Base-by-base conservation (phyloP, 495 filamentous ascomycete species). In the Aspergillus baeticus region DNA sequence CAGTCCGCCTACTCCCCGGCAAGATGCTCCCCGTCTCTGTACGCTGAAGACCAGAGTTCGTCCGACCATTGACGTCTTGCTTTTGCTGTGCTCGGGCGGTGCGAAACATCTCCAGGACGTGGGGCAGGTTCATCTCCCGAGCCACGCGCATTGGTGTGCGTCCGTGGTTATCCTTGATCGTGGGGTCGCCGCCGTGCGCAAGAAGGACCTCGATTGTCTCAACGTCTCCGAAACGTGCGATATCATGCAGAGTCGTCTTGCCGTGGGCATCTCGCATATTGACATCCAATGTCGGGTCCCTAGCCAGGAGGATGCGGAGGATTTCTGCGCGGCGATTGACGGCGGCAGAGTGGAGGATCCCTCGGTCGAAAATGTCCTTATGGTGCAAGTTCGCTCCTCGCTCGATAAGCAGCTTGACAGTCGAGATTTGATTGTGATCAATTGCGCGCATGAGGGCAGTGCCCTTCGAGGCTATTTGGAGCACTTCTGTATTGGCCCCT, bases 371-470 rank as follows among this genome's bases (percentile, higher is more conserved):
- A n/a, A n/a, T 26, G 35, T 55, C 53, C 22, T 55, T 48, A 44
- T 55, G 53, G 35, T 55, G 53, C 21, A 55, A 6, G 10, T 55
- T 49, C 14, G 53, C 53, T 7, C 53, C 53, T 0, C 53, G 43
- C 1, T 34, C 13, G 0, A 49, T 21, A 7, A 55, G 53, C 22
- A 55, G 35, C 23, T 48, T 13, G 1, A 55, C 53, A n/a, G 34
- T 38, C 15, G 53, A 29, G 31, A 47, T 49, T 2, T 35, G 34
- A 10, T 39, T 31, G 3, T 18, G 3, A 23, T 55, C 53, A 15
- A 55, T 55, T 2, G 53, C 53, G 5, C 53, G 43, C 44, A 55
- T 34, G 14, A 55, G 22, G 7, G 44, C 53, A 8, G 53, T 55
- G 5, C 53, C 53, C 21, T 31, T 6, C 6, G 35, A 29, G 4